phyloP scores from a whole-genome alignment of 768 basidiomycete genomes.

The Gloeostereum incarnatum region DNA sequence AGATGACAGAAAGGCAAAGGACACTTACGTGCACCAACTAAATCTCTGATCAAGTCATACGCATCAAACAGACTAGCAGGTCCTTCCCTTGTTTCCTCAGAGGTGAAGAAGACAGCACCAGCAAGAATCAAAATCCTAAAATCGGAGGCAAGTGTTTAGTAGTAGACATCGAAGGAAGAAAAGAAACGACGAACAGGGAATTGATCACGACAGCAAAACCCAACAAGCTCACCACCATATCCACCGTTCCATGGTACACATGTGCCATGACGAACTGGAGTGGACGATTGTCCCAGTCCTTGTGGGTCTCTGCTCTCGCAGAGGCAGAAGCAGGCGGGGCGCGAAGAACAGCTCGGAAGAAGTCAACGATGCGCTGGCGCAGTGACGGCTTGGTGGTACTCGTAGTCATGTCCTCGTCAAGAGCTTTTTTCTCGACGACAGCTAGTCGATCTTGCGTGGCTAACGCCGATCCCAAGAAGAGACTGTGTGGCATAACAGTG shows the following conservation, averaged over 20 bases:
- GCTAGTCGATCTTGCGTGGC: conserved; percentile 73
- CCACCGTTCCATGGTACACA: conserved; percentile 54
- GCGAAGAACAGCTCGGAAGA: not conserved
- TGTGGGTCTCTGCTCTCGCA: conserved; percentile 31
- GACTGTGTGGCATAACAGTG: conserved; percentile 88
- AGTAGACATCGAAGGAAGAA: conserved; percentile 4
- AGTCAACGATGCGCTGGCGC: not conserved
- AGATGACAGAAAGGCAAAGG: not conserved
- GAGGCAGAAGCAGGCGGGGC: conserved; percentile 15
- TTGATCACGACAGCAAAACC: conserved; percentile 88
- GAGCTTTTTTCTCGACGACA: too few species aligned
- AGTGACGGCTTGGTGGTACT: too few species aligned
- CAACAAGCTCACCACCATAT: conserved; percentile 61
- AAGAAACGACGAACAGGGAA: conserved; percentile 43
- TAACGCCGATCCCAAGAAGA: conserved; percentile 84
- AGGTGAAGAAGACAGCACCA: conserved; percentile 67
- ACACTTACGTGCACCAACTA: conserved; percentile 59
- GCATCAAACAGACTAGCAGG: conserved; percentile 77
- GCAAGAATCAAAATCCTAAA: conserved; percentile 74
- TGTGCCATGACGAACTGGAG: conserved; percentile 51
- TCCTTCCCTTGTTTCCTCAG: conserved; percentile 17
- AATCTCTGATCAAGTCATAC: conserved; percentile 56
- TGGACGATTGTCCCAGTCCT: conserved; percentile 48
- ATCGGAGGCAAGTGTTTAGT: not conserved
- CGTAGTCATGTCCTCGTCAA: too few species aligned